Conservation (phyloP, 2,329 filamentous ascomycete species). For the Chaetomium strumarium region DNA sequence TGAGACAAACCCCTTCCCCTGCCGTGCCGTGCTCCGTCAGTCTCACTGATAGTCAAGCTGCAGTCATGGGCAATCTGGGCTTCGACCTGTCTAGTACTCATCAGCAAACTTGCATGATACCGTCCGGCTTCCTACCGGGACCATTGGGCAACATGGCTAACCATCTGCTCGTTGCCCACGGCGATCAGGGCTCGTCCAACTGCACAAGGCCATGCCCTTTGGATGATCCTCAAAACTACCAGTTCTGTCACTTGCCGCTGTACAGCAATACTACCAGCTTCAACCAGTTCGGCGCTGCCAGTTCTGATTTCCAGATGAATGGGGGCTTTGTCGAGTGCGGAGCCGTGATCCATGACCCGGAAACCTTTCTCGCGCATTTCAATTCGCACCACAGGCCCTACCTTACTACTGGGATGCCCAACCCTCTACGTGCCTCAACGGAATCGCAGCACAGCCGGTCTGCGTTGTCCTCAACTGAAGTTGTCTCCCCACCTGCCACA, state of each 20-base stretch:
- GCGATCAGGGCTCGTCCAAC: slow-evolving; percentile 16
- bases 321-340: slow-evolving; percentile 22
- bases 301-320: slow-evolving; percentile 16
- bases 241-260: slow-evolving; percentile 24
- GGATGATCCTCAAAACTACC: slow-evolving; percentile 23
- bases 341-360: slow-evolving; percentile 22
- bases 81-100: slow-evolving; percentile 13
- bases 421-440: neutral
- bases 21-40: neutral
- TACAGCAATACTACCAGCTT: slow-evolving; percentile 13
- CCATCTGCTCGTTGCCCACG: slow-evolving; percentile 24
- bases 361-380: slow-evolving; percentile 25
- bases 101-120: slow-evolving; percentile 14
- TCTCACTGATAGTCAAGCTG: slow-evolving; percentile 8
- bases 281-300: slow-evolving; percentile 15
- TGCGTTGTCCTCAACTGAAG: slow-evolving; percentile 14
- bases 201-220: slow-evolving; percentile 24
- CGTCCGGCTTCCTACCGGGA: slow-evolving; percentile 13
- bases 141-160: slow-evolving; percentile 19
- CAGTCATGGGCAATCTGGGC: slow-evolving; percentile 16
- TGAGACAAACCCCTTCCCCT: slow-evolving; percentile 5
- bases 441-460: neutral
- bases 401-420: slow-evolving; percentile 14
- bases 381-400: slow-evolving; percentile 23
- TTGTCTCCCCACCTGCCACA: slow-evolving; percentile 20